Percentiles rank a stretch among this genome's conserved stretches.
These are phyloP conservation scores for Lanmaoa pseudosensibilis DNA, from an alignment of 768 basidiomycete species.

Conservation along the genomic window DNA sequence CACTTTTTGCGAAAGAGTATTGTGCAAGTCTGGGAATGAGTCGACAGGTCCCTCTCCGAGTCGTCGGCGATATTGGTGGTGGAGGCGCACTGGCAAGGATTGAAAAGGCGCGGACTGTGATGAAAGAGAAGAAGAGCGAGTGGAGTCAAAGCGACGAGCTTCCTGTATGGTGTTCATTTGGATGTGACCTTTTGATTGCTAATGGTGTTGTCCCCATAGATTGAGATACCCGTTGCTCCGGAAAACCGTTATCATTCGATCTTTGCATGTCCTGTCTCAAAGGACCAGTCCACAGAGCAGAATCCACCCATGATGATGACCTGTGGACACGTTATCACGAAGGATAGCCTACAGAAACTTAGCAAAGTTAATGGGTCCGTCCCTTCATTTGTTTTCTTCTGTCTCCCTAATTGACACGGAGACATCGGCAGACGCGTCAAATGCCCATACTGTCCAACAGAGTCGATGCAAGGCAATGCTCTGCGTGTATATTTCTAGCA, in stretches of 20 bases:
- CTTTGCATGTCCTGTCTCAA: conserved; percentile 96
- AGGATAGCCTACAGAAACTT: conserved; percentile 87
- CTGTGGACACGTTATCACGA: conserved; percentile 94
- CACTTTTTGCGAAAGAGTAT: conserved; percentile 86
- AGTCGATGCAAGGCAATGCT: conserved; percentile 58
- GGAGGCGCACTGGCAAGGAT: conserved; percentile 89
- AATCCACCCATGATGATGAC: conserved; percentile 99
- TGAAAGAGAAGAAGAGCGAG: conserved; percentile 91
- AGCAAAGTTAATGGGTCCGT: conserved; percentile 84
- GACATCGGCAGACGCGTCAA: conserved; percentile 71
- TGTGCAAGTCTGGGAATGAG: conserved; percentile 88
- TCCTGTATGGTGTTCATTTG: conserved; percentile 52
- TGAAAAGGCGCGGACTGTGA: conserved; percentile 90
- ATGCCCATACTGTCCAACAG: conserved; percentile 93
- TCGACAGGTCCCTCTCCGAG: conserved; percentile 80
- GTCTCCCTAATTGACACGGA: not conserved
- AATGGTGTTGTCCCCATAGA: conserved; percentile 46
- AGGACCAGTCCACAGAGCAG: conserved; percentile 88
- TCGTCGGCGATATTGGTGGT: conserved; percentile 91
- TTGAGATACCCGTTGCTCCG: conserved; percentile 86
- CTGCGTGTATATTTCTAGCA: conserved; percentile 65
- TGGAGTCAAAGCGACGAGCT: conserved; percentile 89
- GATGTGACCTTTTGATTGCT: not conserved
- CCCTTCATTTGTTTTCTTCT: conserved; percentile 12
- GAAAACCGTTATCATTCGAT: conserved; percentile 94